Base-by-base conservation (phyloP, 306 rosid species). In the Mucuna pruriens region DNA sequence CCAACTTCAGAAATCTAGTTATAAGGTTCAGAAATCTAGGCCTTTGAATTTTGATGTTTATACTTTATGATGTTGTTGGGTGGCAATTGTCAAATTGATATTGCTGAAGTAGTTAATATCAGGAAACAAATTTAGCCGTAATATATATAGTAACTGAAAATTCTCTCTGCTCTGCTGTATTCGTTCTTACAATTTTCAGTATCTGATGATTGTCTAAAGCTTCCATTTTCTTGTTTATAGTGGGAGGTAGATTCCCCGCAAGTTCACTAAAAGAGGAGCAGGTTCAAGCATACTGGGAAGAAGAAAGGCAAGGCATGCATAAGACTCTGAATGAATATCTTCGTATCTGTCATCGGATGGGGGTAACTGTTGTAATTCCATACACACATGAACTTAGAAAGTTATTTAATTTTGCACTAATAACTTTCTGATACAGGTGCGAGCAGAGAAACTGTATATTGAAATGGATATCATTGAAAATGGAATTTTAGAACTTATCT, bases 221-320 rank as follows among this genome's bases (percentile, higher is more conserved):
- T 46, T 29, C 26, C 16, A 40, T 44, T 55, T 15, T 69, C 61
- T 84, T 82, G 55, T 77, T 42, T 77, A 45, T 36, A 95, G 97
- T 93, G 92, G 99, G 99, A 17, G 85, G 94, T 20, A 91, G 19
- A 75, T 92, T 93, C 62, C 93, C 91, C 1, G 93, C 84, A 12
- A 91, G 88, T 84, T 36, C 90, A 67, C 22, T 89, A 77, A 78
- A 89, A 85, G 88, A 88, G 45, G 79, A 86, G 83, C 89, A 90
- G 87, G 97, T 93, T 76, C 84, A 33, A 74, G 90, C 92, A 15
- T 86, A 84, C 76, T 77, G 89, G 58, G 92, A 90, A 78, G 69
- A 83, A 0, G 96, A 91, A 85, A 90, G 80, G 88, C 93, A 90
- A 88, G 68, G 42, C 69, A 88, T 88, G 97, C 77, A 81, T 13